Conservation (phyloP, 352 stramenopile genomes). For the Globisporangium lucens region DNA sequence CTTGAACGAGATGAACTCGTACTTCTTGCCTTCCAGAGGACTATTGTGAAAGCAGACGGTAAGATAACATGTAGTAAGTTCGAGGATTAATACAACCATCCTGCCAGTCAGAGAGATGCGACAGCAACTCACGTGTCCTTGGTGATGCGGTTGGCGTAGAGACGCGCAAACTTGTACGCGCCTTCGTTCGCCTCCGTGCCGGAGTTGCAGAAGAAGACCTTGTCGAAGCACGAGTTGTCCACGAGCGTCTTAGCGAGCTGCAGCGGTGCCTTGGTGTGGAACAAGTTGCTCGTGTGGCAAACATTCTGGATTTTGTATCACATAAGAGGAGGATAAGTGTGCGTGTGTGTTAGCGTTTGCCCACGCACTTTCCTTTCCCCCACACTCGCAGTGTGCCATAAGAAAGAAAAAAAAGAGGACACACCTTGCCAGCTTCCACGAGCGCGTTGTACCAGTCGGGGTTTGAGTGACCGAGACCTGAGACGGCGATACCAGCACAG, state of each 20-base stretch:
- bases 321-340: slow-evolving; percentile 25
- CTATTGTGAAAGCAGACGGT: slow-evolving; percentile 18
- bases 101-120: too few relatives aligned
- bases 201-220: slow-evolving; percentile 99
- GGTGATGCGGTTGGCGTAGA: slow-evolving; percentile 65
- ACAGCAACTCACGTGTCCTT: slow-evolving; percentile 57
- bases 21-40: slow-evolving; percentile 70
- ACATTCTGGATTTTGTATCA: slow-evolving; percentile 74
- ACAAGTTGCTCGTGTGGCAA: slow-evolving; percentile 97
- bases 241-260: slow-evolving; percentile 94
- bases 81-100: too few relatives aligned
- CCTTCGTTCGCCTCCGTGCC: slow-evolving; percentile 90
- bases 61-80: too few relatives aligned
- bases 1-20: slow-evolving; percentile 87
- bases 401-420: not conserved
- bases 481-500: slow-evolving; percentile 92
- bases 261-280: slow-evolving; percentile 93
- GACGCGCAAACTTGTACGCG: slow-evolving; percentile 84
- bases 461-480: slow-evolving; percentile 88
- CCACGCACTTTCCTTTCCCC: not conserved
- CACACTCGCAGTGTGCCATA: not conserved
- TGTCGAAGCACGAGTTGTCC: slow-evolving; percentile 94
- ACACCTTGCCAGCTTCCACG: slow-evolving; percentile 51
- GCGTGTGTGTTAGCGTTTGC: slow-evolving; percentile 8
- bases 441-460: slow-evolving; percentile 75